Base-by-base conservation (phyloP, 2,329 filamentous ascomycete genomes). In the Pseudogymnoascus sp. region DNA sequence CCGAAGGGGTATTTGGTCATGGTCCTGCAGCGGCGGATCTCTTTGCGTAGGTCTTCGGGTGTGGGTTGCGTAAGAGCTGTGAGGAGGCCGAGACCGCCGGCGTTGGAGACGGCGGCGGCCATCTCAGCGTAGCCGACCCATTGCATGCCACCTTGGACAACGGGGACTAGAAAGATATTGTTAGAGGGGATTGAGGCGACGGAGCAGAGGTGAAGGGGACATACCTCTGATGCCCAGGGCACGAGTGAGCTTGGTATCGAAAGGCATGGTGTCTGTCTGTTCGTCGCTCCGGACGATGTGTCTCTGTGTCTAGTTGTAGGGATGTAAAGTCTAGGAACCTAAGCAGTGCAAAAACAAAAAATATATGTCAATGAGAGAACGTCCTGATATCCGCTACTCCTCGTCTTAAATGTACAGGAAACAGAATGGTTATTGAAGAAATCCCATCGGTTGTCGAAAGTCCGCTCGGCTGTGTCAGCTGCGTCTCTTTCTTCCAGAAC, bases 21-120 rank as follows among this genome's bases (percentile, higher is more conserved):
- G 67, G 82, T 85, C 69, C 87, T 88, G 82, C 91, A 96, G 78
- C 85, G 88, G 67, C 85, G 88, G 77, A 99, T 99, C 80, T 99
- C 95, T 73, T 90, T 89, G 76, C 93, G 92, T 63, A 99, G 87
- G 74, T 91, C 92, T 76, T 92, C 90, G 59, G 95, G 93, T 14
- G 90, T 89, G 36, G 95, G 90, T 84, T 96, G 96, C 62, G 96
- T 97, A 72, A 97, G 87, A 59, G 89, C 90, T 31, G 90, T 95
- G 76, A 95, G 83, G 73, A 95, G 87, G 71, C 90, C 90, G 62
- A 95, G 81, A 59, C 89, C 90, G 68, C 90, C 90, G n/a, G 90
- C 88, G 76, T 91, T 91, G 73, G 85, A 88, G 66, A 92, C 89
- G 68, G 89, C 88, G 59, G 86, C 83, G 66, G 89, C 89, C 69